These are phyloP conservation scores for Panicum virgatum DNA, from an alignment of 202 grass and related monocot species.

Conservation along the genomic window DNA sequence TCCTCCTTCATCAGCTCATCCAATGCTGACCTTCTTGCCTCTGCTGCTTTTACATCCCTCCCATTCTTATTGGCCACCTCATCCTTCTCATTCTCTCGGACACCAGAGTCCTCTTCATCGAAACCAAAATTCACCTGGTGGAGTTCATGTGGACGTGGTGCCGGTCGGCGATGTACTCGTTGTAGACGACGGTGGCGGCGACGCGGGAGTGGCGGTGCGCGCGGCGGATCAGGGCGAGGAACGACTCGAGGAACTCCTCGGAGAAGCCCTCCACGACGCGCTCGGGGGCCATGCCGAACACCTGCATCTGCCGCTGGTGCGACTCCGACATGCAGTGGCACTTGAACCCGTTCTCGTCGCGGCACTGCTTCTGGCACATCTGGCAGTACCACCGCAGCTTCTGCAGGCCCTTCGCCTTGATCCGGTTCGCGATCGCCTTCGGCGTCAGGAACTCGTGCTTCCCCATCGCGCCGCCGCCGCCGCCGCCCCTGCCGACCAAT, in stretches of 20 bases:
- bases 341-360: constrained; percentile 93
- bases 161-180: constrained; percentile 77
- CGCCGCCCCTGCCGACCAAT: background rate
- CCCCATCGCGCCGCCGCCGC: constrained; percentile 45
- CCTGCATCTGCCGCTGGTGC: constrained; percentile 92
- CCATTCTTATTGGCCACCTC: constrained; percentile 38
- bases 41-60: constrained; percentile 37
- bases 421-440: constrained; percentile 87
- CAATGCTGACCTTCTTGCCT: constrained; percentile 55
- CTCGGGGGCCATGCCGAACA: constrained; percentile 78
- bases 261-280: constrained; percentile 71
- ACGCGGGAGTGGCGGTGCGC: constrained; percentile 78
- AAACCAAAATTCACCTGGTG: constrained; percentile 72
- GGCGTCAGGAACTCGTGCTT: constrained; percentile 84
- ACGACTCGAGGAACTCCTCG: constrained; percentile 67
- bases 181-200: constrained; percentile 87
- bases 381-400: constrained; percentile 95
- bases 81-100: constrained; percentile 18
- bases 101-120: constrained; percentile 37
- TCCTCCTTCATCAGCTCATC: constrained; percentile 92
- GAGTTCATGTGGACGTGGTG: constrained; percentile 94
- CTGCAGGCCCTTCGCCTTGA: constrained; percentile 87
- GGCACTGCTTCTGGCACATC: constrained; percentile 96
- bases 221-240: constrained; percentile 64
- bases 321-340: constrained; percentile 93